Base-by-base conservation (phyloP, 1,284 basidiomycete species). In the Sparassis latifolia region DNA sequence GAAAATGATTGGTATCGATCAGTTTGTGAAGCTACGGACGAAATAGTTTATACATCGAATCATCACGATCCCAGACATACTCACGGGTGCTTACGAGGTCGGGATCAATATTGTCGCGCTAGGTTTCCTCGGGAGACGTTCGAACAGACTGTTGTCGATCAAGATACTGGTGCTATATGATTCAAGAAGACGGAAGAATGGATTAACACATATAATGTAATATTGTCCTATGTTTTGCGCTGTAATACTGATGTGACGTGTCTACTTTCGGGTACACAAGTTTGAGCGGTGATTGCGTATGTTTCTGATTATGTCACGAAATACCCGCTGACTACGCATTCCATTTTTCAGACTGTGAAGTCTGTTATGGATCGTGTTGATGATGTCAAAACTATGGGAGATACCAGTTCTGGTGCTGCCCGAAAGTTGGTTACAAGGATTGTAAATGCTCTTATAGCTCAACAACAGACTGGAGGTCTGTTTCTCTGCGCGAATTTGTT, bases 211-310 rank as follows among this genome's bases (percentile, higher is more conserved):
- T 52, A 44, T 31, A 46, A 41, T 10, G 3, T 29, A 1, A 32
- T 50, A 2, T 2, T 54, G 2, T 41, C 42, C 5, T 48, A 50
- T 28, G 33, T 47, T 2, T 27, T 53, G 1, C 3, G 52, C 1
- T 53, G 48, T 33, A 53, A 53, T 40, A 50, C 44, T 20, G 55
- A 56, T 20, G 47, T 56, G 1, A 54, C 55, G 1, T 47, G 50
- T 30, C 10, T 54, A 0, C 20, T 54, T n/a, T 52, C 52, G 0
- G 52, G 55, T 10, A 54, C 55, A 1, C 37, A 47, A 10, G 45
- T 54, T 1, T 37, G 43, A 12, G 52, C 55, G 2, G 37, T 56
- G 0, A 28, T 52, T 1, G 50, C 52, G 0, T 56, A 56, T 37
- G 48, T 56, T 2, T 50, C 50, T 5, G 55, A 56, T 33, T 56